Percentiles rank a stretch among this genome's conserved stretches.
These are phyloP conservation scores for Saccharomyces jurei DNA, from an alignment of 805 yeast genomes.

Conservation along the genomic window DNA sequence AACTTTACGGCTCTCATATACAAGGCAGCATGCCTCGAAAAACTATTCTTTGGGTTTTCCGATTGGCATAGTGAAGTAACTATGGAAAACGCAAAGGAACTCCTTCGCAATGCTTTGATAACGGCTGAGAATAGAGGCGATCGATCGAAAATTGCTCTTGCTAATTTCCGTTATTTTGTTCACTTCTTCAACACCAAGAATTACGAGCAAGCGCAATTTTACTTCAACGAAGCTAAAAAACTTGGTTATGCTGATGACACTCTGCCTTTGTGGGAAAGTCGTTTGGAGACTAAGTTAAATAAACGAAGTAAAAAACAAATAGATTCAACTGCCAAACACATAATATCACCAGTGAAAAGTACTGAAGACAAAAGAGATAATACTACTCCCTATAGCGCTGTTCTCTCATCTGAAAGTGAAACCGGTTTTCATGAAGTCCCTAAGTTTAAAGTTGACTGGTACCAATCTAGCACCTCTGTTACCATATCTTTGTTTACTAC, in stretches of 20 bases:
- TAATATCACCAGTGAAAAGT: not conserved
- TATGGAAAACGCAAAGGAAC: constrained; percentile 33
- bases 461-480: constrained; percentile 51
- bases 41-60: constrained; percentile 31
- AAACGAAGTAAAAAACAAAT: constrained; percentile 8
- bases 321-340: not conserved
- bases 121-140: constrained; percentile 42
- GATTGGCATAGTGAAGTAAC: constrained; percentile 39
- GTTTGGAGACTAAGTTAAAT: constrained; percentile 13
- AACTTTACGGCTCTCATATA: constrained; percentile 43
- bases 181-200: constrained; percentile 39
- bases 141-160: constrained; percentile 38
- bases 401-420: not conserved
- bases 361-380: not conserved
- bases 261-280: constrained; percentile 38
- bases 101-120: constrained; percentile 33
- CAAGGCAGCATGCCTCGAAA: constrained; percentile 43
- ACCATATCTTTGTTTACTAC: constrained; percentile 67
- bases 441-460: constrained; percentile 55
- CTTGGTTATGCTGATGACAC: constrained; percentile 40
- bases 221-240: constrained; percentile 37
- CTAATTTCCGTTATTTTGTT: constrained; percentile 44
- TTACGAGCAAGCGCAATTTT: constrained; percentile 34
- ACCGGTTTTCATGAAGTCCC: not conserved
- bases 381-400: not conserved